Evolutionary conservation across 768 basidiomycete species (phyloP), one percentile per base, ranked within the genome.

Genomic region (Panellus pusillus): DNA sequence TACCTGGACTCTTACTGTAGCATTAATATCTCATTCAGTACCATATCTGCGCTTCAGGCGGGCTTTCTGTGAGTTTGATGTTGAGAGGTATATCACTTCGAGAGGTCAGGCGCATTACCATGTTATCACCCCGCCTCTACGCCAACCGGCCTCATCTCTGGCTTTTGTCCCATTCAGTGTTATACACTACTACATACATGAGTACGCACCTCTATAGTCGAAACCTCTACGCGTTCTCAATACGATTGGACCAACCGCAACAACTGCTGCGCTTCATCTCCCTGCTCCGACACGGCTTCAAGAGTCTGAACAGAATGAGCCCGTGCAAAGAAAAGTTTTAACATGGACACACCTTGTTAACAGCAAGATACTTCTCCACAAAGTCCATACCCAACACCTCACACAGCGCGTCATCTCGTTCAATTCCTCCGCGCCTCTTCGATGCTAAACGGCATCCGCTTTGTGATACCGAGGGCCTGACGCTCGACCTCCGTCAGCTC

Each of bases 281-380:
- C 60, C 6, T 13, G 52, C 15, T 54, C 53, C 1, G 65, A 50
- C 4, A 44, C 54, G 18, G 50, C 53, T 14, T 37, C 62, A 6
- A 68, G 43, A 35, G 64, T 64, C 68, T 70, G 14, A 32, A 43
- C 1, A 13, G 7, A 20, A 36, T 49, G 14, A 45, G 35, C 13
- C 9, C 4, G 17, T 3, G 13, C 5, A 35, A 15, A 24, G 28
- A 6, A 7, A 39, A 54, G 14, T 12, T 9, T 9, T n/a, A n/a
- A n/a, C 24, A 15, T 24, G 9, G 9, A 32, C 40, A 44, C 41
- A 78, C 79, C 72, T 74, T 57, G 50, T 77, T 80, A 20, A 72
- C 65, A 1, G 47, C 19, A 4, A 79, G 42, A 51, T 75, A 80
- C 27, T 51, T 58, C 3, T 69, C 55, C 13, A 79, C 70, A 6